phyloP scores from a whole-genome alignment of 169 alveolate genomes.

The Plasmodium relictum region DNA sequence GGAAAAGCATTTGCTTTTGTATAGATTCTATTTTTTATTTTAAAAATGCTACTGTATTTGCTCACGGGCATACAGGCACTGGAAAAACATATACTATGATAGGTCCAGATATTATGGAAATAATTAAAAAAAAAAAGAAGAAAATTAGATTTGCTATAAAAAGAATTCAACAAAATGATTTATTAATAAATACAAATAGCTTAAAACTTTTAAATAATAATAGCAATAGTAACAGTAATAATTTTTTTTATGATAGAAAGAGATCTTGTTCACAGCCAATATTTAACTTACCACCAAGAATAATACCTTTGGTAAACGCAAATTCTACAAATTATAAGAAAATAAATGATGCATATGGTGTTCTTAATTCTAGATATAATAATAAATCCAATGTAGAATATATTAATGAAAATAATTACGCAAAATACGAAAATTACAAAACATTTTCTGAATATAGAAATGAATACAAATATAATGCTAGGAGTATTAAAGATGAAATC shows the following conservation, averaged over 20 bases:
- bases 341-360: conserved; percentile 18
- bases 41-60: conserved; percentile 82
- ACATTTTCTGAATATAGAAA: conserved; percentile 67
- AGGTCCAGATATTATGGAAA: conserved; percentile 84
- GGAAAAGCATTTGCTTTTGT: conserved; percentile 80
- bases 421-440: conserved; percentile 66
- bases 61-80: conserved; percentile 88
- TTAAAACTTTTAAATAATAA: conserved; percentile 47
- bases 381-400: conserved; percentile 25
- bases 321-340: conserved; percentile 41
- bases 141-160: conserved; percentile 7
- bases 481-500: conserved; percentile 41
- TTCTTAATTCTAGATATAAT: conserved; percentile 20
- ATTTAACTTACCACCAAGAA: conserved; percentile 62
- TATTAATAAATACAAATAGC: conserved; percentile 43
- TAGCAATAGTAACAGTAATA: conserved; percentile 54
- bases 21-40: conserved; percentile 78
- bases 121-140: conserved; percentile 61
- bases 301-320: conserved; percentile 33
- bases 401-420: conserved; percentile 46
- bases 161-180: conserved; percentile 27
- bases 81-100: conserved; percentile 86
- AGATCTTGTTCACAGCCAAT: conserved; percentile 76
- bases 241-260: conserved; percentile 61
- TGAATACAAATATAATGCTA: conserved; percentile 58